Percentiles rank a stretch among this genome's conserved stretches.
Evolutionary conservation across 306 rosid species (phyloP).

Genomic region (Medicago lupulina): DNA sequence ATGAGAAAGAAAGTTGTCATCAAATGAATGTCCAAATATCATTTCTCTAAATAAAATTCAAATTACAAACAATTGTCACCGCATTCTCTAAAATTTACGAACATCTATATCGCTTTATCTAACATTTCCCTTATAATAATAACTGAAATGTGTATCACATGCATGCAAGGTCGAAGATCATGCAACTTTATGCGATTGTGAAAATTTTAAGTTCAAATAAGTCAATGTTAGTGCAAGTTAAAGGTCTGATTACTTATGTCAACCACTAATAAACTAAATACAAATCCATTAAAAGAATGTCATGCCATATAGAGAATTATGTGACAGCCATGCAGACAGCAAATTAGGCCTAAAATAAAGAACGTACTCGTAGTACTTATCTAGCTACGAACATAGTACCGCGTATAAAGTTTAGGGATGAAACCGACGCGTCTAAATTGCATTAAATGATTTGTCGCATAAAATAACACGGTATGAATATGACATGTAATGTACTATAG

Average conservation of each 20-base stretch:
- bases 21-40: too few species aligned
- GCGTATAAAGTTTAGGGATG: slow-evolving; percentile 34
- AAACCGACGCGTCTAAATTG: slow-evolving; percentile 53
- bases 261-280: not conserved
- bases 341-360: slow-evolving; percentile 25
- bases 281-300: not conserved
- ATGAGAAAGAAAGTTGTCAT: too few species aligned
- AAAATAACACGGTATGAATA: slow-evolving; percentile 30
- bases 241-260: not conserved
- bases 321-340: slow-evolving; percentile 42
- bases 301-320: not conserved
- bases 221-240: not conserved
- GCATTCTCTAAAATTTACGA: too few species aligned
- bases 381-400: slow-evolving; percentile 40
- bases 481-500: slow-evolving; percentile 8
- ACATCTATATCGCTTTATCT: too few species aligned
- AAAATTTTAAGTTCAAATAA: too few species aligned
- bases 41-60: too few species aligned
- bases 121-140: too few species aligned
- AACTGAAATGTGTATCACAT: not conserved
- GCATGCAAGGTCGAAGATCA: not conserved
- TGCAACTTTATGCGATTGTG: not conserved
- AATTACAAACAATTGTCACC: too few species aligned
- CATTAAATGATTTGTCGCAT: slow-evolving; percentile 39
- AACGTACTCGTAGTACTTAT: not conserved